Evolutionary conservation across 352 stramenopile genomes (phyloP).

Genomic region (Phytophthora melonis): DNA sequence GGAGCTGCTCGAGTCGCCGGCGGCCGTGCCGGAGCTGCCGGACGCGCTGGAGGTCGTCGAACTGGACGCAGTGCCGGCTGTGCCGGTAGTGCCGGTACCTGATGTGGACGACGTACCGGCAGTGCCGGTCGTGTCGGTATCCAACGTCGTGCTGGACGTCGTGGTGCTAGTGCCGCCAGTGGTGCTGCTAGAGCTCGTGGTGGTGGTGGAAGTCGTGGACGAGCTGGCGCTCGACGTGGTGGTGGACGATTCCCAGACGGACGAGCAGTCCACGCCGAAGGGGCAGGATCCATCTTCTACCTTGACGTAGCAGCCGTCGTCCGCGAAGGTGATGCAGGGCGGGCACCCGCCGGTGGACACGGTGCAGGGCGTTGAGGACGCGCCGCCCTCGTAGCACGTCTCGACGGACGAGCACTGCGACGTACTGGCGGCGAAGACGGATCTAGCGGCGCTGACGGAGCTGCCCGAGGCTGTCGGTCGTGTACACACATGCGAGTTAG

Average conservation of each 20-base stretch:
- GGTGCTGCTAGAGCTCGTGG: too few relatives aligned
- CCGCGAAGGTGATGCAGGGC: constrained; percentile 45
- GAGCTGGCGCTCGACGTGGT: constrained; percentile 9
- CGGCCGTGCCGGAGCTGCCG: not conserved
- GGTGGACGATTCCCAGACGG: constrained; percentile 30
- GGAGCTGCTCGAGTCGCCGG: constrained; percentile 22
- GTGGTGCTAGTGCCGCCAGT: too few relatives aligned
- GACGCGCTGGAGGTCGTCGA: too few relatives aligned
- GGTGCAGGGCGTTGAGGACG: constrained; percentile 32
- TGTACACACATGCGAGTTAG: not conserved
- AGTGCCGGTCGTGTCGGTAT: too few relatives aligned
- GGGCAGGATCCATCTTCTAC: constrained; percentile 35
- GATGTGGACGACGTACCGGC: too few relatives aligned
- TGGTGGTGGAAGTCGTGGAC: too few relatives aligned
- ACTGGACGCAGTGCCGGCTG: too few relatives aligned
- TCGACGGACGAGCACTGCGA: constrained; percentile 37
- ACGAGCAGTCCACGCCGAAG: constrained; percentile 43
- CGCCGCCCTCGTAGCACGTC: constrained; percentile 44
- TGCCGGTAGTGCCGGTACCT: too few relatives aligned
- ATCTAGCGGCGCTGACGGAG: not conserved
- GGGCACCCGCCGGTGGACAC: constrained; percentile 41
- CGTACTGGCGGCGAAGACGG: constrained; percentile 30
- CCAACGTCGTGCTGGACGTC: too few relatives aligned
- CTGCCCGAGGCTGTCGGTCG: not conserved
- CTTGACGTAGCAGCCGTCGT: constrained; percentile 51